phyloP scores from a whole-genome alignment of 345 rosid species.

The Dovyalis caffra region DNA sequence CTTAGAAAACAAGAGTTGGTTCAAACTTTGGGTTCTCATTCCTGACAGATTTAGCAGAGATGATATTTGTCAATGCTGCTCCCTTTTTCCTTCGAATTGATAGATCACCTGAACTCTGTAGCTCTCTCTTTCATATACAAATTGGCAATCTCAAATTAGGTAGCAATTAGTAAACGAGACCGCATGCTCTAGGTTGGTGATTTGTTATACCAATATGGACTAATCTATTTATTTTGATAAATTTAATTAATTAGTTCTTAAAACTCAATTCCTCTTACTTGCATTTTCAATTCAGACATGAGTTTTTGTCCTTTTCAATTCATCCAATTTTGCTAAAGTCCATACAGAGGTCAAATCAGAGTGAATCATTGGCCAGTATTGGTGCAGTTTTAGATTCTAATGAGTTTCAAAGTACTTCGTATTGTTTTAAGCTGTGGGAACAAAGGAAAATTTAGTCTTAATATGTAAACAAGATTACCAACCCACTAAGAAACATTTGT shows the following conservation, averaged over 20 bases:
- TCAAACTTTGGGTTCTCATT: too few species aligned
- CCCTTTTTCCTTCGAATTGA: background rate
- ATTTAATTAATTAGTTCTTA: too few species aligned
- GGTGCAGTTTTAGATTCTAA: too few species aligned
- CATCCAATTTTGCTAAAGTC: too few species aligned
- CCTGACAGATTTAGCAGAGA: too few species aligned
- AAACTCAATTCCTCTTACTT: too few species aligned
- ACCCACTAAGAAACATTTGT: background rate
- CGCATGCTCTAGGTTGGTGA: background rate
- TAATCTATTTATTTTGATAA: background rate
- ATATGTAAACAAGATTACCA: background rate
- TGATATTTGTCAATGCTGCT: background rate
- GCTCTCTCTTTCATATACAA: background rate
- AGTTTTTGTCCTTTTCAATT: too few species aligned
- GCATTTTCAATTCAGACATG: background rate
- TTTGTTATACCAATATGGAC: background rate
- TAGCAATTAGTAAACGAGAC: background rate
- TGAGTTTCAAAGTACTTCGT: background rate
- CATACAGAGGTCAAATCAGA: too few species aligned
- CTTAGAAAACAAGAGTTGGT: too few species aligned
- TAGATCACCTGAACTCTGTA: background rate
- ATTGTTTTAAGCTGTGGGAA: background rate
- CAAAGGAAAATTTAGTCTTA: background rate
- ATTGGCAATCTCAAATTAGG: background rate
- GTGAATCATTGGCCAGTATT: background rate